Percentiles rank a stretch among this genome's conserved stretches.
phyloP scores from a whole-genome alignment of 2,329 filamentous ascomycete species.

The Fusarium begoniae region DNA sequence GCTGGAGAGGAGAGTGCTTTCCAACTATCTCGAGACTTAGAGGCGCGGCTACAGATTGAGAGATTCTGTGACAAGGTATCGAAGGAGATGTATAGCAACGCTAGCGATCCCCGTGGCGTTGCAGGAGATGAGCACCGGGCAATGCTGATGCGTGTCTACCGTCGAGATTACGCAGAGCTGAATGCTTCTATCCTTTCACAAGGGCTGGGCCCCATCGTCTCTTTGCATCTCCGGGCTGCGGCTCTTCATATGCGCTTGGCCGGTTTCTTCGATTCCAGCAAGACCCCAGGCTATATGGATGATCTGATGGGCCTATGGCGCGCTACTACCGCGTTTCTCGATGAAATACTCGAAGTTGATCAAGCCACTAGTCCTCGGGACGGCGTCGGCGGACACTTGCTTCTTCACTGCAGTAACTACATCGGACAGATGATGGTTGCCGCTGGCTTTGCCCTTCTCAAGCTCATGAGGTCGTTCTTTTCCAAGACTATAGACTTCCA shows the following conservation, averaged over 20 bases:
- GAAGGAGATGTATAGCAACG: conserved; percentile 82
- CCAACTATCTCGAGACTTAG: conserved; percentile 68
- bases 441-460: conserved; percentile 79
- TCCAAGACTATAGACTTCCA: conserved; percentile 75
- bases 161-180: conserved; percentile 71
- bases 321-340: conserved; percentile 74
- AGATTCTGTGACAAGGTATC: conserved; percentile 81
- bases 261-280: conserved; percentile 82
- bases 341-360: conserved; percentile 67
- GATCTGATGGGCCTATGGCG: conserved; percentile 81
- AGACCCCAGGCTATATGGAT: conserved; percentile 75
- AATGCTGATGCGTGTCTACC: conserved; percentile 73
- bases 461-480: conserved; percentile 81
- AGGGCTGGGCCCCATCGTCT: conserved; percentile 65
- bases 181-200: conserved; percentile 68
- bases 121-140: conserved; percentile 73
- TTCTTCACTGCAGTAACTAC: conserved; percentile 77
- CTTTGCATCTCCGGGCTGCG: conserved; percentile 76
- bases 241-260: conserved; percentile 79
- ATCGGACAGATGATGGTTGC: conserved; percentile 88
- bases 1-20: conserved; percentile 68
- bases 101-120: conserved; percentile 75
- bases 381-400: conserved; percentile 60
- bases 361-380: conserved; percentile 58
- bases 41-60: conserved; percentile 75